Conservation (phyloP, 306 rosid species). For the Crataegus laevigata region DNA sequence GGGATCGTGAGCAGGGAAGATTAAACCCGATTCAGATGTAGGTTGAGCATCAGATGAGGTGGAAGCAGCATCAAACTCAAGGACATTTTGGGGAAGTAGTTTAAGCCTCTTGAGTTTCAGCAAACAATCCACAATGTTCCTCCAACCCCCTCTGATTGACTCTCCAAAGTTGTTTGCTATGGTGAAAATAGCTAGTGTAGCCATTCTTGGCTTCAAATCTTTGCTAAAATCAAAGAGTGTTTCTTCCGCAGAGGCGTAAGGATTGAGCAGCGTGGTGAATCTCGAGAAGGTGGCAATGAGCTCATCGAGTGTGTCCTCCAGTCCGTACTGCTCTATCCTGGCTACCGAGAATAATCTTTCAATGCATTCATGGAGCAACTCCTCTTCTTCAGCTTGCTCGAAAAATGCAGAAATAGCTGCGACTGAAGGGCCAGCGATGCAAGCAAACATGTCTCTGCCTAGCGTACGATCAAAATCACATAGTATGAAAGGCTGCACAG, state of each 20-base stretch:
- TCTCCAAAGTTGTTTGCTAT: slow-evolving; percentile 62
- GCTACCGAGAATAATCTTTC: slow-evolving; percentile 83
- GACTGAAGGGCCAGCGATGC: slow-evolving; percentile 82
- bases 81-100: slow-evolving; percentile 58
- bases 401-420: slow-evolving; percentile 78
- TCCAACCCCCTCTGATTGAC: slow-evolving; percentile 85
- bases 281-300: slow-evolving; percentile 70
- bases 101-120: slow-evolving; percentile 78
- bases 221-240: slow-evolving; percentile 72
- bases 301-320: slow-evolving; percentile 86
- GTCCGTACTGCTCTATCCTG: slow-evolving; percentile 68
- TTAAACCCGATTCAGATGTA: slow-evolving; percentile 36
- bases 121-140: slow-evolving; percentile 80
- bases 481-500: slow-evolving; percentile 21
- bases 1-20: slow-evolving; percentile 35
- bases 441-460: slow-evolving; percentile 91
- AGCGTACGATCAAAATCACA: slow-evolving; percentile 51
- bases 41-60: slow-evolving; percentile 12
- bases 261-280: slow-evolving; percentile 79
- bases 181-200: slow-evolving; percentile 79
- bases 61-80: slow-evolving; percentile 52
- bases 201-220: slow-evolving; percentile 77
- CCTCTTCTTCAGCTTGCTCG: slow-evolving; percentile 84
- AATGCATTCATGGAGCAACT: slow-evolving; percentile 76
- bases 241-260: slow-evolving; percentile 90